These are phyloP conservation scores for Chimonanthus praecox DNA, from an alignment of 164 flowering plant genomes.

Conservation along the genomic window DNA sequence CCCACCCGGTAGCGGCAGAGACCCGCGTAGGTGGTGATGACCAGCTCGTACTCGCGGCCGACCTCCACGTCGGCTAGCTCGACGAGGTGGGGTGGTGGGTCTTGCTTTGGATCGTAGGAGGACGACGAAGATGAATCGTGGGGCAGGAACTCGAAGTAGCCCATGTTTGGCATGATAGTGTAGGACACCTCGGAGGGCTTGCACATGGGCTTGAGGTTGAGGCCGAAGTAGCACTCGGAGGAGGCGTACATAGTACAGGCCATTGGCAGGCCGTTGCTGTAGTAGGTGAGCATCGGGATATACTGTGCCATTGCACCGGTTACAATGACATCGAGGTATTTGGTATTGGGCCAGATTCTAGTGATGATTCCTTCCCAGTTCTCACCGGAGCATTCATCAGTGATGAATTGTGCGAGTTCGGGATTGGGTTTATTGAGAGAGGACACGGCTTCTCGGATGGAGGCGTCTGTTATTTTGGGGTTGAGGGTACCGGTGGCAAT, in stretches of 20 bases:
- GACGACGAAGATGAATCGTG: constrained; percentile 19
- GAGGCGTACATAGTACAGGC: constrained; percentile 81
- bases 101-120: not conserved
- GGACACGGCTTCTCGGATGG: constrained; percentile 29
- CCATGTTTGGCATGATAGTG: constrained; percentile 79
- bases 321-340: constrained; percentile 69
- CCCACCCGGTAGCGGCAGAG: constrained; percentile 61
- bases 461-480: constrained; percentile 39
- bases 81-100: constrained; percentile 29
- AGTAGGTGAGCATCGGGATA: constrained; percentile 54
- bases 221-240: constrained; percentile 68
- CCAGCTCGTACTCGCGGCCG: constrained; percentile 63
- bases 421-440: constrained; percentile 36
- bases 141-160: constrained; percentile 63
- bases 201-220: constrained; percentile 56
- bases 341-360: constrained; percentile 74
- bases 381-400: constrained; percentile 37
- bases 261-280: constrained; percentile 53
- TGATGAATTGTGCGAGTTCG: constrained; percentile 40
- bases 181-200: constrained; percentile 61
- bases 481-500: constrained; percentile 43
- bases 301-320: constrained; percentile 87
- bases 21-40: constrained; percentile 64
- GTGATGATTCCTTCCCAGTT: constrained; percentile 59
- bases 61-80: constrained; percentile 52